phyloP scores from a whole-genome alignment of 345 rosid genomes.

The Rhizophora apiculata region DNA sequence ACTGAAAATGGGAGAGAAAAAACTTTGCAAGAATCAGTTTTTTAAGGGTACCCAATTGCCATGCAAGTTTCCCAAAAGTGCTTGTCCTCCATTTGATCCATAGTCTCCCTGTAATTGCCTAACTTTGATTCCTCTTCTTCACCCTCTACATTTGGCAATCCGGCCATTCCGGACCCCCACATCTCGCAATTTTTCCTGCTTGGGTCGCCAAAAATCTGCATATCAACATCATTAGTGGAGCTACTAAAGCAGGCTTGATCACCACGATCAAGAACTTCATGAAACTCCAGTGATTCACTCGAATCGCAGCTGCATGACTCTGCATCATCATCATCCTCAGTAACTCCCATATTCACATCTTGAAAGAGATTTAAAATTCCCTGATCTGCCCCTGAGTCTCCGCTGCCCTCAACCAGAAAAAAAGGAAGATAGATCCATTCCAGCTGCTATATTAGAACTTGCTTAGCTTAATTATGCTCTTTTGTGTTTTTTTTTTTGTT shows the following conservation, averaged over 20 bases:
- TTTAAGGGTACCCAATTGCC: conserved; percentile 52
- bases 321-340: conserved; percentile 38
- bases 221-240: neutral
- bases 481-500: neutral
- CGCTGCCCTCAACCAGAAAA: conserved; percentile 45
- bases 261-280: conserved; percentile 13
- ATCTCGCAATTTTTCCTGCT: conserved; percentile 17
- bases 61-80: conserved; percentile 67
- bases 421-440: conserved; percentile 38
- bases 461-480: neutral
- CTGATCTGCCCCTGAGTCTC: conserved; percentile 45
- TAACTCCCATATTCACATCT: neutral
- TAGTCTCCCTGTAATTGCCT: conserved; percentile 23
- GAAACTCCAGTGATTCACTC: neutral
- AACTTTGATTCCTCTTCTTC: conserved; percentile 30
- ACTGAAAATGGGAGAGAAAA: no score
- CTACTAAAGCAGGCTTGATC: neutral
- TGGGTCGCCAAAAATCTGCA: neutral
- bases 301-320: conserved; percentile 48
- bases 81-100: conserved; percentile 54
- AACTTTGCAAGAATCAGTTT: no score
- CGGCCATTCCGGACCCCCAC: conserved; percentile 15
- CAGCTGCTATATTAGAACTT: neutral
- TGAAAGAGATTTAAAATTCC: conserved; percentile 7
- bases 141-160: conserved; percentile 17